Evolutionary conservation across 2,329 filamentous ascomycete genomes (phyloP).

Genomic region (Leptographium galeiforme): DNA sequence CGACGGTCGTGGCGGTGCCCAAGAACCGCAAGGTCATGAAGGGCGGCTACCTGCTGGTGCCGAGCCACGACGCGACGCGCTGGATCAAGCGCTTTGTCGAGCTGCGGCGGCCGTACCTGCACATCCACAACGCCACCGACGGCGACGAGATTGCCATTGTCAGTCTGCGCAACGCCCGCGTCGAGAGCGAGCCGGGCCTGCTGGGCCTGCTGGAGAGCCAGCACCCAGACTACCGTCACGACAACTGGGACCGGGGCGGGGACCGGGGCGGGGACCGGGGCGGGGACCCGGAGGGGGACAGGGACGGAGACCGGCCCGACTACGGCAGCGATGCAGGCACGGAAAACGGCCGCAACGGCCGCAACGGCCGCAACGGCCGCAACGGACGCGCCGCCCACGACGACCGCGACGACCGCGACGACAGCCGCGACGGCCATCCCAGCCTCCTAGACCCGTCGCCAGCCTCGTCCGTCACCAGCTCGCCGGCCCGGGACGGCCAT

Average conservation of each 20-base stretch:
- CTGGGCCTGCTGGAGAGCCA: slow-evolving; percentile 52
- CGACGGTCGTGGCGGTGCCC: slow-evolving; percentile 61
- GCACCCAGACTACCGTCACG: slow-evolving; percentile 11
- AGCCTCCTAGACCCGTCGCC: background rate
- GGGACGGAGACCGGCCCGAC: no score
- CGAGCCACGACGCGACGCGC: slow-evolving; percentile 64
- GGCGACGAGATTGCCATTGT: slow-evolving; percentile 86
- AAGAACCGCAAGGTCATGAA: slow-evolving; percentile 77
- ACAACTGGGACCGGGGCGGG: no score
- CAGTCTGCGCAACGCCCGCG: slow-evolving; percentile 75
- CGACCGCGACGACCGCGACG: background rate
- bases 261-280: no score
- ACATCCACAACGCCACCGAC: slow-evolving; percentile 72
- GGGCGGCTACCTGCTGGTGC: slow-evolving; percentile 75
- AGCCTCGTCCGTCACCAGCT: background rate
- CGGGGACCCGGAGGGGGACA: no score
- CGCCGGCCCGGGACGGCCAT: background rate
- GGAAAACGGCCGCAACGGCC: background rate
- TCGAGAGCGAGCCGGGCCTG: slow-evolving; percentile 85
- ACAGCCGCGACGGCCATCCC: background rate
- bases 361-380: slow-evolving; percentile 2
- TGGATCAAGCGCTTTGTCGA: slow-evolving; percentile 94
- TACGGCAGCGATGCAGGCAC: no score
- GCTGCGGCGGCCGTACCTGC: slow-evolving; percentile 78
- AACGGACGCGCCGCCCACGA: background rate